Conservation (phyloP, 306 rosid species). For the Sicyos baderoa region DNA sequence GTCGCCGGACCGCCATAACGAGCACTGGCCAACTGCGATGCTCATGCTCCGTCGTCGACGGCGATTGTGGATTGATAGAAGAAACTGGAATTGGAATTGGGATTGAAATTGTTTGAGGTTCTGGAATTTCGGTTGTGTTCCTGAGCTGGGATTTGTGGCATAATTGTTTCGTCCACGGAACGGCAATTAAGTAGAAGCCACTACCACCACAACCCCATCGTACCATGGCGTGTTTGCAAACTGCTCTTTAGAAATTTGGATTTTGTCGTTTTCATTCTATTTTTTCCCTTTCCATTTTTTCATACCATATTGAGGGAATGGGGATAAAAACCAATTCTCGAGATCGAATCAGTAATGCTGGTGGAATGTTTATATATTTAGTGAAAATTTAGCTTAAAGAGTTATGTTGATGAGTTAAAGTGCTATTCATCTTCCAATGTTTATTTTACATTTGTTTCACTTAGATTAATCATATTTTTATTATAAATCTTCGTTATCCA, state of each 20-base stretch:
- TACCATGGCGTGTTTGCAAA: constrained; percentile 2
- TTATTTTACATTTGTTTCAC: no score
- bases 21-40: neutral
- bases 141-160: neutral
- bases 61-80: neutral
- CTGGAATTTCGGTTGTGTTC: neutral
- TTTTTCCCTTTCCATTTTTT: no score
- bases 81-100: neutral
- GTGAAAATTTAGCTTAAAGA: no score
- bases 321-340: no score
- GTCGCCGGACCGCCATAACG: constrained; percentile 2
- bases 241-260: neutral
- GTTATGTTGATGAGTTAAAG: no score
- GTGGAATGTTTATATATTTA: no score
- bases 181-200: constrained; percentile 1
- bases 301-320: no score
- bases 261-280: neutral
- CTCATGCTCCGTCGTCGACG: constrained; percentile 8
- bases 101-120: no score
- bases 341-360: no score
- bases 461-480: no score
- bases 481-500: no score
- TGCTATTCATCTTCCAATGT: no score
- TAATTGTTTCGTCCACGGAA: constrained; percentile 19
- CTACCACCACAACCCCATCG: constrained; percentile 14